Evolutionary conservation across 1,139 yeast genomes (phyloP).

Genomic region (Pichia sp.): DNA sequence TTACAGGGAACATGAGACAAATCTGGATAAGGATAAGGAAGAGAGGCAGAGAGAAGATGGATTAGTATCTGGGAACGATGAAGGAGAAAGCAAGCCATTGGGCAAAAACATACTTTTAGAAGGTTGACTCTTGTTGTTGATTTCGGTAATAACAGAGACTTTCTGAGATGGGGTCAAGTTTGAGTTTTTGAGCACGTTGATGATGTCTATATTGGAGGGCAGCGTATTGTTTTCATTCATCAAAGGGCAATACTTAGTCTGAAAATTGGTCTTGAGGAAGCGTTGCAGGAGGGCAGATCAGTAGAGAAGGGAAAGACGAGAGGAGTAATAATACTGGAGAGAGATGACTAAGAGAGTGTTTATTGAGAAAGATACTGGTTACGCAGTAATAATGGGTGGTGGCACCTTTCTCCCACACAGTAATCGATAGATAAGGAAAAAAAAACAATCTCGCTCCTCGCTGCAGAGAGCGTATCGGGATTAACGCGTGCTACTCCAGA

Average conservation of each 20-base stretch:
- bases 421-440: not conserved
- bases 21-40: constrained; percentile 32
- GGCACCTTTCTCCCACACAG: not conserved
- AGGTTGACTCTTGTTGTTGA: constrained; percentile 27
- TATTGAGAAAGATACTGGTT: not conserved
- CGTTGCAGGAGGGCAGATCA: not conserved
- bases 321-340: not conserved
- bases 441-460: not conserved
- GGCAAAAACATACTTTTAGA: constrained; percentile 27
- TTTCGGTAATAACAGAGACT: constrained; percentile 22
- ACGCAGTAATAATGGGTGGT: not conserved
- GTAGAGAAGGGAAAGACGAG: too few relatives aligned
- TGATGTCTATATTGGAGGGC: constrained; percentile 18
- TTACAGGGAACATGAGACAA: constrained; percentile 94
- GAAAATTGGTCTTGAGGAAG: not conserved
- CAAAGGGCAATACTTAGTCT: not conserved
- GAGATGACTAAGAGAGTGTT: not conserved
- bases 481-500: not conserved
- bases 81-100: not conserved
- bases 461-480: not conserved
- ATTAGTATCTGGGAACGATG: not conserved
- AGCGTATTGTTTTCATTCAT: constrained; percentile 8
- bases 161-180: constrained; percentile 23
- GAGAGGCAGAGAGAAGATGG: not conserved
- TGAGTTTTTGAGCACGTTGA: constrained; percentile 23